Evolutionary conservation across 1,284 basidiomycete genomes (phyloP), one percentile per base, ranked within the genome.

Genomic region (Omphalotus olearius): DNA sequence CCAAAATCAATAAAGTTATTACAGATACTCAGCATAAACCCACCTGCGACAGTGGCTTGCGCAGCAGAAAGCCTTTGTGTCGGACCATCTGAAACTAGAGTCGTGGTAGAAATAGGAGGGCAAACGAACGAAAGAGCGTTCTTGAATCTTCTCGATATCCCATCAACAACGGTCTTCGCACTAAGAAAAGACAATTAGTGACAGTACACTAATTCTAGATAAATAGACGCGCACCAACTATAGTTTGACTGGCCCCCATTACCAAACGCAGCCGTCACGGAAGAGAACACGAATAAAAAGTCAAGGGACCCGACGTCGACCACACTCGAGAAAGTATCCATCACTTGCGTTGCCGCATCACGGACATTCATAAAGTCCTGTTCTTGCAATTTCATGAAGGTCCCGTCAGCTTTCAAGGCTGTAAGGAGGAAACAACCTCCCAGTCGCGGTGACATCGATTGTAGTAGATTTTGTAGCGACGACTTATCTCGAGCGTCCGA

Each of bases 201-300:
- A 14, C 18, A 13, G 37, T 37, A 17, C 2, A 41, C 35, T 18
- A 5, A 23, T 7, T 42, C n/a, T 42, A 26, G 17, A 23, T 39
- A 39, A 4, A 18, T 3, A 25, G 26, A 1, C 35, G 48, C 67
- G 51, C 46, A 72, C 71, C 60, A 61, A 2, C 66, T 60, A 58
- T 74, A 74, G 51, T 69, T 73, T 1, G 71, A 67, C 56, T 75
- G 72, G 1, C 72, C 73, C 10, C 62, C 58, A 53, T 64, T 70
- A 6, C 73, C 73, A 42, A 71, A 66, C 16, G 67, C 41, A 1
- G 62, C 64, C 1, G 66, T 59, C 1, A 72, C 59, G 0, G 70
- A 71, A 0, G 71, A 69, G 51, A 72, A 67, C 0, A 64, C 59
- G 36, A 73, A 52, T 1, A 72, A 37, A 56, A 74, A 75, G 28